These are phyloP conservation scores for Exophiala xenobiotica DNA, from an alignment of 2,329 filamentous ascomycete genomes.

Conservation along the genomic window DNA sequence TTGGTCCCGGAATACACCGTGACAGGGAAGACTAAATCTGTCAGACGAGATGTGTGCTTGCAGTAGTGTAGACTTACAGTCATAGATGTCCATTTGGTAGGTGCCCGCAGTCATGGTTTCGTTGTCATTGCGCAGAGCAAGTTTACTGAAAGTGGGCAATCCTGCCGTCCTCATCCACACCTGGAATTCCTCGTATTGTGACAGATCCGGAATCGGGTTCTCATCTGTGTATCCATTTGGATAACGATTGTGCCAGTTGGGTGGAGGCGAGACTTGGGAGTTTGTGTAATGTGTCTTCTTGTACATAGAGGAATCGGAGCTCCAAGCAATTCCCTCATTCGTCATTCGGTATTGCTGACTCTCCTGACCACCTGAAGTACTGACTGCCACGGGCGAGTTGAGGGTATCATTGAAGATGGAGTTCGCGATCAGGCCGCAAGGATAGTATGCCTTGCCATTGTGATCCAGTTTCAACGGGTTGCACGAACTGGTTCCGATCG, in stretches of 20 bases:
- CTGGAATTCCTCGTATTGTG: constrained; percentile 80
- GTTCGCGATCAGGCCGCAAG: constrained; percentile 94
- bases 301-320: constrained; percentile 77
- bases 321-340: constrained; percentile 79
- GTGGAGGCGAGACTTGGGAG: constrained; percentile 72
- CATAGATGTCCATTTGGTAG: constrained; percentile 74
- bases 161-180: constrained; percentile 99
- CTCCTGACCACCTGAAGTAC: constrained; percentile 42
- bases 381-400: constrained; percentile 61
- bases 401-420: constrained; percentile 97
- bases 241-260: constrained; percentile 76
- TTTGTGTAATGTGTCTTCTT: constrained; percentile 65
- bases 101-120: constrained; percentile 65
- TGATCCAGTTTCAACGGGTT: constrained; percentile 63
- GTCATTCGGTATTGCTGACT: constrained; percentile 70
- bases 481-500: constrained; percentile 70
- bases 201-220: constrained; percentile 68
- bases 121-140: constrained; percentile 78
- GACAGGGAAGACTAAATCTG: constrained; percentile 71
- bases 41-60: constrained; percentile 5
- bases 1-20: constrained; percentile 50
- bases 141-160: constrained; percentile 89
- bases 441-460: constrained; percentile 75
- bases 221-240: constrained; percentile 66
- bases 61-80: constrained; percentile 60